A percentile compares a stretch with the other conserved stretches of the same genome.
Evolutionary conservation across 1,139 yeast species (phyloP).

Genomic region (Geotrichum europaeum): DNA sequence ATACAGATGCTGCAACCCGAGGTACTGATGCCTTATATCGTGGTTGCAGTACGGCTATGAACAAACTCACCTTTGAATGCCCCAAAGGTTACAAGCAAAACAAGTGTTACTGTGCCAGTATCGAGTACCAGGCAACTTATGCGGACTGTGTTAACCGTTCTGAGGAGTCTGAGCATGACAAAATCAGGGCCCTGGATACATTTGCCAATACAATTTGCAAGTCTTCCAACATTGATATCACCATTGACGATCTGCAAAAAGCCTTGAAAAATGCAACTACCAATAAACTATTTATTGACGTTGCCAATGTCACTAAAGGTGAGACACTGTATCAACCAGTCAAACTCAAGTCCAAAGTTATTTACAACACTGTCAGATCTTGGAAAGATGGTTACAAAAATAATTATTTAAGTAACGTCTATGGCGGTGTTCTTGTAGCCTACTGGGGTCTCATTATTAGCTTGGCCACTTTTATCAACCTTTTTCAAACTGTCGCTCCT

Average conservation of each 20-base stretch:
- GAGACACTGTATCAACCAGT: slow-evolving; percentile 3
- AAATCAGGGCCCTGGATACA: background rate
- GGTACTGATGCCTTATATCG: slow-evolving; percentile 2
- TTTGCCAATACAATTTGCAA: background rate
- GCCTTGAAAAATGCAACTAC: slow-evolving; percentile 4
- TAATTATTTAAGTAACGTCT: background rate
- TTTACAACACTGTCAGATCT: background rate
- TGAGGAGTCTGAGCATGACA: background rate
- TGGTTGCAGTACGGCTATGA: background rate
- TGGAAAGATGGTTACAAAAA: background rate
- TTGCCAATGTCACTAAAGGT: background rate
- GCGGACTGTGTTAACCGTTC: slow-evolving; percentile 8
- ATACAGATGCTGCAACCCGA: background rate
- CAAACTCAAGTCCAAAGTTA: background rate
- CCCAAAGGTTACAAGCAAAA: slow-evolving; percentile 1
- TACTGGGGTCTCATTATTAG: slow-evolving; percentile 26
- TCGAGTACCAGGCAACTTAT: slow-evolving; percentile 12
- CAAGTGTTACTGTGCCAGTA: slow-evolving; percentile 5
- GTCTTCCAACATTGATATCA: background rate
- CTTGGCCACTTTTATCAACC: slow-evolving; percentile 22
- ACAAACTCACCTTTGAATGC: slow-evolving; percentile 4
- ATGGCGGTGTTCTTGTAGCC: slow-evolving; percentile 24
- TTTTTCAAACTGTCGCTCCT: slow-evolving; percentile 13
- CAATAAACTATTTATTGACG: slow-evolving; percentile 7
- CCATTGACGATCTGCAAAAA: background rate